A percentile compares a stretch with the other conserved stretches of the same genome.
phyloP scores from a whole-genome alignment of 176 grass and related monocot genomes.

The Luzula sylvatica region DNA sequence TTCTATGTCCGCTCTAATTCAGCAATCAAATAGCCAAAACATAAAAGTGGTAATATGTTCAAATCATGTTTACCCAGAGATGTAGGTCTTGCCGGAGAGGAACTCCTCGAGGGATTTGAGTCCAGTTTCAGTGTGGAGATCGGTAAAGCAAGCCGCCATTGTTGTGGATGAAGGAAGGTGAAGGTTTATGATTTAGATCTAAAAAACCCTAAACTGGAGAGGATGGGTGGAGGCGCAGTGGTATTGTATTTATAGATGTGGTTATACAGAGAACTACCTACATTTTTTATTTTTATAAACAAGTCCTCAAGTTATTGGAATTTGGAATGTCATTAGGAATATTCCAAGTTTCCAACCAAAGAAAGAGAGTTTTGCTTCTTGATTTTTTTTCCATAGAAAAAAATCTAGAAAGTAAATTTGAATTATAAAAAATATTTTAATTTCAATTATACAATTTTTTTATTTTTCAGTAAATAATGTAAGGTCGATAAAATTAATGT shows the following conservation, averaged over 20 bases:
- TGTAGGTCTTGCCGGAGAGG: conserved; percentile 67
- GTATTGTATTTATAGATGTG: background rate
- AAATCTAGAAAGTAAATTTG: too few species aligned
- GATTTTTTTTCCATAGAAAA: too few species aligned
- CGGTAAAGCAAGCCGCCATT: conserved; percentile 70
- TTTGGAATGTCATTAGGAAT: too few species aligned
- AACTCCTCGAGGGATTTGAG: conserved; percentile 57
- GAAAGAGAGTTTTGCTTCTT: too few species aligned
- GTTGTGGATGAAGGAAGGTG: conserved; percentile 17
- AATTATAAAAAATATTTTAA: too few species aligned
- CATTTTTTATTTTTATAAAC: too few species aligned
- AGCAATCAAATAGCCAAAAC: background rate
- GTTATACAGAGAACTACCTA: too few species aligned
- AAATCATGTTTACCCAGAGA: conserved; percentile 45
- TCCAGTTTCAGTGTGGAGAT: conserved; percentile 58
- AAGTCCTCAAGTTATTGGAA: too few species aligned
- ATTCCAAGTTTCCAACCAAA: too few species aligned
- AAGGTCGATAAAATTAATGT: too few species aligned
- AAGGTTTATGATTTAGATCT: background rate
- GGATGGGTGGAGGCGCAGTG: background rate
- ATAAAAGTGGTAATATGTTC: background rate
- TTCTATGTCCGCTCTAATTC: background rate
- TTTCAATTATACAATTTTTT: too few species aligned
- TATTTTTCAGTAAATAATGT: too few species aligned
- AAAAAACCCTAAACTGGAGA: conserved; percentile 24